Conservation (phyloP, 306 rosid genomes). For the Vigna reflexopilosa region DNA sequence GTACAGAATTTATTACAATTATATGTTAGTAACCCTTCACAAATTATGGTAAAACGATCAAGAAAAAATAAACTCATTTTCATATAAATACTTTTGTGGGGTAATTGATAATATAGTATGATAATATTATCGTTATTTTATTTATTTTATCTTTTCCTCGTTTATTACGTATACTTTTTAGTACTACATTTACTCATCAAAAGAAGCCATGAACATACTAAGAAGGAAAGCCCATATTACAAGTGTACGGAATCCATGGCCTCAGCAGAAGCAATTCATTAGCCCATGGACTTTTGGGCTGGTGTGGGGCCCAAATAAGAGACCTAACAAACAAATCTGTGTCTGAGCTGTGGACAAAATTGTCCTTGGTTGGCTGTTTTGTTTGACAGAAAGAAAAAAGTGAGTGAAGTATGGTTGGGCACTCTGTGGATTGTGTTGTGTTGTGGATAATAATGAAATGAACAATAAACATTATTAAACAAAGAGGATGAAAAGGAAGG, state of each 20-base stretch:
- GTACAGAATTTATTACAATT: too few species aligned
- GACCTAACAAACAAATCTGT: conserved; percentile 52
- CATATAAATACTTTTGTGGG: too few species aligned
- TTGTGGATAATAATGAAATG: conserved; percentile 34
- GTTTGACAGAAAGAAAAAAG: conserved; percentile 24
- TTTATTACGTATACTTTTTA: too few species aligned
- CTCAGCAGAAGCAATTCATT: conserved; percentile 47
- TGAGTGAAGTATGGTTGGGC: background rate
- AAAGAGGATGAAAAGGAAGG: conserved; percentile 42
- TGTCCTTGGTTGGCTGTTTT: conserved; percentile 25
- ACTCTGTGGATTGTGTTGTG: conserved; percentile 5
- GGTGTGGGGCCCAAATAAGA: conserved; percentile 54
- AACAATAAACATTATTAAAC: background rate
- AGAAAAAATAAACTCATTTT: too few species aligned
- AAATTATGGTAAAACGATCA: too few species aligned
- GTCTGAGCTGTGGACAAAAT: conserved; percentile 27
- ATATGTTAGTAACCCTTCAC: too few species aligned
- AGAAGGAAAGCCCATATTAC: conserved; percentile 34
- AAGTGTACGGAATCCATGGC: conserved; percentile 50
- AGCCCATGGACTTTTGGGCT: conserved; percentile 52
- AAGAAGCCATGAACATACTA: too few species aligned
- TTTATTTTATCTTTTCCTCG: too few species aligned
- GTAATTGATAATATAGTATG: too few species aligned
- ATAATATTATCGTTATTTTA: too few species aligned
- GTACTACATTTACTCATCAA: too few species aligned